phyloP scores from a whole-genome alignment of 1,284 basidiomycete genomes.

The Rhodotorula glutinis region DNA sequence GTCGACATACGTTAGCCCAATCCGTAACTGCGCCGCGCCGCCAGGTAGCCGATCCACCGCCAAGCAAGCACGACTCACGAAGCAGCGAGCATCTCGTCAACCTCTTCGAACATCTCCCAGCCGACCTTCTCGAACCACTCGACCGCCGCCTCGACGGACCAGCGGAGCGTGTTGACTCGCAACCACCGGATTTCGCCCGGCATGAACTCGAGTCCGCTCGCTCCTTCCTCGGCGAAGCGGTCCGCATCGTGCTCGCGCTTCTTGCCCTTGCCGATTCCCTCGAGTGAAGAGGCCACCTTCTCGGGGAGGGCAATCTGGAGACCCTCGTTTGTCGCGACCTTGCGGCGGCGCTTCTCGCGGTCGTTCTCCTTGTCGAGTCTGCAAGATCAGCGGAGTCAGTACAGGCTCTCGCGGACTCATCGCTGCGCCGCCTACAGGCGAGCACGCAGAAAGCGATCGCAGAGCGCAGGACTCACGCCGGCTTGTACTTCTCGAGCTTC shows the following conservation, averaged over 20 bases:
- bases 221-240: slow-evolving; percentile 27
- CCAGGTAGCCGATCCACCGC: too few relatives aligned
- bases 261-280: slow-evolving; percentile 42
- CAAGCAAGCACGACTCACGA: slow-evolving; percentile 19
- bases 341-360: slow-evolving; percentile 39
- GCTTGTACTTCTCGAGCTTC: slow-evolving; percentile 44
- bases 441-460: too few relatives aligned
- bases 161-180: slow-evolving; percentile 73
- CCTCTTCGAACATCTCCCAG: slow-evolving; percentile 32
- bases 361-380: slow-evolving; percentile 43
- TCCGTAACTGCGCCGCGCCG: too few relatives aligned
- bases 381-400: background rate
- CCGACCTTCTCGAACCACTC: slow-evolving; percentile 45
- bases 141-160: slow-evolving; percentile 62
- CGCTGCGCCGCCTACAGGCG: too few relatives aligned
- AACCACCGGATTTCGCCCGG: slow-evolving; percentile 50
- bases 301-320: slow-evolving; percentile 38
- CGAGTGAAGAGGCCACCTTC: slow-evolving; percentile 31
- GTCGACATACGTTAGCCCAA: background rate
- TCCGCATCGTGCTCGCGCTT: slow-evolving; percentile 34
- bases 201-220: slow-evolving; percentile 15
- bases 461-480: slow-evolving; percentile 29
- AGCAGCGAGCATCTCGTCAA: slow-evolving; percentile 30
- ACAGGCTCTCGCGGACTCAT: too few relatives aligned
- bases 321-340: slow-evolving; percentile 40